Evolutionary conservation across 108 stramenopile genomes (phyloP).

Genomic region (Nitzschia putrida): DNA sequence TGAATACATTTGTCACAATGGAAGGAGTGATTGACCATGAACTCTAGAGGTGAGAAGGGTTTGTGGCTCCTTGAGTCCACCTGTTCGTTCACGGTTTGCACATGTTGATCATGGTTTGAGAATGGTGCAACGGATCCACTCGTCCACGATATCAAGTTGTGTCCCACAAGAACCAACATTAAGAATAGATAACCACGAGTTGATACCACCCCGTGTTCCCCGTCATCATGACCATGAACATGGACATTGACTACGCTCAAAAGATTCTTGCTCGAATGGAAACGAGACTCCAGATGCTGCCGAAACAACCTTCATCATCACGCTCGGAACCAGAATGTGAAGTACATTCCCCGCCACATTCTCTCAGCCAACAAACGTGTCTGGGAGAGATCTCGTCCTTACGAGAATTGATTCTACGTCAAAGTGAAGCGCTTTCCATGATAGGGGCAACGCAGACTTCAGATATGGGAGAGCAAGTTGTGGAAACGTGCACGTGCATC

Average conservation of each 20-base stretch:
- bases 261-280: constrained; percentile 8
- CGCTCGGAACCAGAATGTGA: constrained; percentile 17
- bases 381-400: constrained; percentile 6
- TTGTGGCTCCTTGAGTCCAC: no score
- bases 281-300: no score
- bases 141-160: background rate
- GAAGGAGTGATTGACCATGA: no score
- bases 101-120: background rate
- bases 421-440: constrained; percentile 3
- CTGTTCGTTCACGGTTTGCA: background rate
- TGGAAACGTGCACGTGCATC: background rate
- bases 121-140: background rate
- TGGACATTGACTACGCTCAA: background rate
- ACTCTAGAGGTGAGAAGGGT: no score
- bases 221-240: background rate
- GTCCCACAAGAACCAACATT: background rate
- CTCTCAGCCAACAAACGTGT: background rate
- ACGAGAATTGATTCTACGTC: background rate
- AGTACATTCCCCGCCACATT: background rate
- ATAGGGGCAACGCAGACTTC: background rate
- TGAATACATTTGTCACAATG: no score
- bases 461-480: background rate
- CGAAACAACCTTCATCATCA: no score
- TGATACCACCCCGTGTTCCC: no score
- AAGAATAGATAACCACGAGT: background rate